These are phyloP conservation scores for Ormosia semicastrata DNA, from an alignment of 306 rosid genomes.

Conservation along the genomic window DNA sequence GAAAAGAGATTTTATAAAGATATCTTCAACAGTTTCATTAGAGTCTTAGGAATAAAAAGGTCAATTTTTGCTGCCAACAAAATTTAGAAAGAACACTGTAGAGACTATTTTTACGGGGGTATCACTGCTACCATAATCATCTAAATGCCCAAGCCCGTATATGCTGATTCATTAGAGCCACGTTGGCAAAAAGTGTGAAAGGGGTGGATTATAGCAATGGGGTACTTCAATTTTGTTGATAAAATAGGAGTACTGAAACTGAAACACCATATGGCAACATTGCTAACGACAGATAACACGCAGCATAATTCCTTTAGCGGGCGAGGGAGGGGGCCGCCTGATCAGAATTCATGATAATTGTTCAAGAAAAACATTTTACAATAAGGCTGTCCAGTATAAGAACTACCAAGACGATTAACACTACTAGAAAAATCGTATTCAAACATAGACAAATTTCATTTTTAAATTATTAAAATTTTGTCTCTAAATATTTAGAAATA, in stretches of 20 bases:
- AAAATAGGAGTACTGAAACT: background rate
- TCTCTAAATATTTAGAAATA: too few species aligned
- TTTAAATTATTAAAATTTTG: too few species aligned
- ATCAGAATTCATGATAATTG: background rate
- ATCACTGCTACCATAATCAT: too few species aligned
- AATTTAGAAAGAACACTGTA: background rate
- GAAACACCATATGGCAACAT: background rate
- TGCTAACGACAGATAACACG: background rate
- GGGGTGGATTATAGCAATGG: background rate
- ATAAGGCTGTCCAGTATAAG: background rate
- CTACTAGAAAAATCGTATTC: too few species aligned
- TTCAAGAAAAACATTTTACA: background rate
- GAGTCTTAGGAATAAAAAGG: background rate
- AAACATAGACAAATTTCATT: too few species aligned
- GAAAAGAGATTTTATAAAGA: background rate
- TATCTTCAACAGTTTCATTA: background rate
- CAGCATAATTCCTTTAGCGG: background rate
- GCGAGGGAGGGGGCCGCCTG: background rate
- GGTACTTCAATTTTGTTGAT: background rate
- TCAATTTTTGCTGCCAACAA: background rate
- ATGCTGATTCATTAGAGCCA: background rate
- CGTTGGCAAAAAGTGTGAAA: background rate
- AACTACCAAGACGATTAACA: background rate
- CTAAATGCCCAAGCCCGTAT: too few species aligned
- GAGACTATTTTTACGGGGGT: background rate